A percentile compares a stretch with the other conserved stretches of the same genome.
phyloP scores from a whole-genome alignment of 371 early-diverging fungal genomes.

The Nematocida minor region DNA sequence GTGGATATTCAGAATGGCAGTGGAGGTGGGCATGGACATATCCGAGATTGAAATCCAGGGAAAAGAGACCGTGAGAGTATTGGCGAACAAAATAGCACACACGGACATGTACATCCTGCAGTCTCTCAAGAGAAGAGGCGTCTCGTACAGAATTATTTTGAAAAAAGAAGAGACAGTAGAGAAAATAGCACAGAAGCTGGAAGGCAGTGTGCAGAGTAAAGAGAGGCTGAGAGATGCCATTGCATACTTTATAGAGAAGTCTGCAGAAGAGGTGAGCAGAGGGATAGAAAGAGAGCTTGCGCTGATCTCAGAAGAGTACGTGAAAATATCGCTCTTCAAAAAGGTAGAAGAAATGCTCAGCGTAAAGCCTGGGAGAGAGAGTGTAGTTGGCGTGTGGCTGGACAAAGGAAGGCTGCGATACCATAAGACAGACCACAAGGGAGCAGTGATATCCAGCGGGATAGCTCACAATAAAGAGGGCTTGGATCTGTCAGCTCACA shows the following conservation, averaged over 20 bases:
- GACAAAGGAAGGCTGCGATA: neutral
- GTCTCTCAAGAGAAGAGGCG: neutral
- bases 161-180: conserved; percentile 7
- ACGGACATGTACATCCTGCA: conserved; percentile 19
- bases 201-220: neutral
- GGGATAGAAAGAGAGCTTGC: conserved; percentile 28
- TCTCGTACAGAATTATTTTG: neutral
- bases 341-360: neutral
- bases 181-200: neutral
- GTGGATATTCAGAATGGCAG: conserved; percentile 21
- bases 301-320: conserved; percentile 13
- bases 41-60: neutral
- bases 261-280: neutral
- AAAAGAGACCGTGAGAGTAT: neutral
- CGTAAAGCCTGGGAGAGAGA: neutral
- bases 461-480: neutral
- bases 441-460: neutral
- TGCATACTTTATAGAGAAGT: neutral
- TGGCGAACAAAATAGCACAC: neutral
- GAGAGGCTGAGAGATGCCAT: neutral
- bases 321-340: conserved; percentile 2
- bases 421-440: neutral
- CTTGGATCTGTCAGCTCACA: neutral
- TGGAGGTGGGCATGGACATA: conserved; percentile 31
- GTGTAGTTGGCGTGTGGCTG: neutral